These are phyloP conservation scores for Xylaria flabelliformis DNA, from an alignment of 495 filamentous ascomycete species.

Conservation along the genomic window DNA sequence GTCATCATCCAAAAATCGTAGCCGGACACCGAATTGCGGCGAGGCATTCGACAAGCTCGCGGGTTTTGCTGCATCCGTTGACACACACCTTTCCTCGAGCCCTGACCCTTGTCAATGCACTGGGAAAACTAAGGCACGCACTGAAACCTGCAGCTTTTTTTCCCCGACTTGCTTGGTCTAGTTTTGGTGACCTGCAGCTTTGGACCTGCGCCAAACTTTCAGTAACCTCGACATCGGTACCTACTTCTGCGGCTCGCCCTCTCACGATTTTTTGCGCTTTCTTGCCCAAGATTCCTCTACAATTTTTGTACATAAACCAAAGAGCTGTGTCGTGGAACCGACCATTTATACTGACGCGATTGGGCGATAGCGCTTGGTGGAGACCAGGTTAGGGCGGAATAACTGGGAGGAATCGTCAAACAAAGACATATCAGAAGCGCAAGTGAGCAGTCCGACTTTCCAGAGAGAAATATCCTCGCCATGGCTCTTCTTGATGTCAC, in stretches of 20 bases:
- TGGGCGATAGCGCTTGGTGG: not conserved
- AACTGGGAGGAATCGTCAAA: not conserved
- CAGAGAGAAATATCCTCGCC: conserved; percentile 11
- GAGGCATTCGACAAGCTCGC: conserved; percentile 6
- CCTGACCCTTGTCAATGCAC: not conserved
- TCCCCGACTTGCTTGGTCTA: not conserved
- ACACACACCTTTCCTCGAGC: not conserved
- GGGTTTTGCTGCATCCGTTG: not conserved
- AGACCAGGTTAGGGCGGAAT: conserved; percentile 8
- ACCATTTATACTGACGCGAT: not conserved
- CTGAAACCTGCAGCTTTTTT: conserved; percentile 25
- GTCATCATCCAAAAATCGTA: not conserved
- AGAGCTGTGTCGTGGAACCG: not conserved
- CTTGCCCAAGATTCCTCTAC: not conserved
- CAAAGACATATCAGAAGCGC: not conserved
- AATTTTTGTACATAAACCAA: not conserved
- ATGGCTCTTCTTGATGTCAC: conserved; percentile 49
- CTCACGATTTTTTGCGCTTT: not conserved
- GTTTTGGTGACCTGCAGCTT: conserved; percentile 8
- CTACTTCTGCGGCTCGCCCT: not conserved
- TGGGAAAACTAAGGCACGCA: not conserved
- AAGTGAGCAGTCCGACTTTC: not conserved
- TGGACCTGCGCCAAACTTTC: conserved; percentile 4
- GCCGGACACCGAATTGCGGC: conserved; percentile 11
- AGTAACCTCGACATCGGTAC: not conserved